Conservation (phyloP, 2,329 filamentous ascomycete genomes). For the Aspergillus ochraceus region DNA sequence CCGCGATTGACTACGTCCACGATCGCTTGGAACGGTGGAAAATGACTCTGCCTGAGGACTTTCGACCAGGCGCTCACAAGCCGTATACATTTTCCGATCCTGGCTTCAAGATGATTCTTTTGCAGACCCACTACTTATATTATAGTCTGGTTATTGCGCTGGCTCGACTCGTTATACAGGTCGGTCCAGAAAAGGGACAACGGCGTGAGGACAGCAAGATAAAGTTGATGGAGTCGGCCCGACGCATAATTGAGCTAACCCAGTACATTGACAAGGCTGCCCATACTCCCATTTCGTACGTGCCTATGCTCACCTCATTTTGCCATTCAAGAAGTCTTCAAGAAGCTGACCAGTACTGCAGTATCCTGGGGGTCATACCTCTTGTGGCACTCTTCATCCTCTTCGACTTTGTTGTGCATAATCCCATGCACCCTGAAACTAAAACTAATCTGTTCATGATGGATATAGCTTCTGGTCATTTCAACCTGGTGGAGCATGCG, state of each 20-base stretch:
- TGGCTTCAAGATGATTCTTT: slow-evolving; percentile 19
- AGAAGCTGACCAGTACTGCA: slow-evolving; percentile 5
- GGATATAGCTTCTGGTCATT: slow-evolving; percentile 46
- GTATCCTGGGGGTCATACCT: slow-evolving; percentile 37
- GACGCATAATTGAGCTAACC: slow-evolving; percentile 34
- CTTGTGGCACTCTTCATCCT: slow-evolving; percentile 42
- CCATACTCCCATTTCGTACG: slow-evolving; percentile 37
- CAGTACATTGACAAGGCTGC: slow-evolving; percentile 33
- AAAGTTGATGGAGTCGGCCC: slow-evolving; percentile 32
- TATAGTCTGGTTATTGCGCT: slow-evolving; percentile 33
- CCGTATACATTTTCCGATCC: background rate
- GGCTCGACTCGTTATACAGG: slow-evolving; percentile 29
- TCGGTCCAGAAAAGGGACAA: slow-evolving; percentile 10
- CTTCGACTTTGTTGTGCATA: slow-evolving; percentile 45
- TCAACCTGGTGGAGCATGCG: slow-evolving; percentile 42
- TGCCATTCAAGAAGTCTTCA: background rate
- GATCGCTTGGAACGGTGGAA: slow-evolving; percentile 34
- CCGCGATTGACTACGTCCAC: slow-evolving; percentile 23
- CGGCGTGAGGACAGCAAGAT: slow-evolving; percentile 16
- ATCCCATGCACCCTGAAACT: slow-evolving; percentile 37
- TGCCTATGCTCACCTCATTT: slow-evolving; percentile 2
- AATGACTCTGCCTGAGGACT: slow-evolving; percentile 26
- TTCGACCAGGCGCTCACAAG: slow-evolving; percentile 31
- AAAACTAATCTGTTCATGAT: slow-evolving; percentile 40
- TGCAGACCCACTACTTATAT: slow-evolving; percentile 33